These are phyloP conservation scores for Rusavskia elegans DNA, from an alignment of 495 filamentous ascomycete species.

Conservation along the genomic window DNA sequence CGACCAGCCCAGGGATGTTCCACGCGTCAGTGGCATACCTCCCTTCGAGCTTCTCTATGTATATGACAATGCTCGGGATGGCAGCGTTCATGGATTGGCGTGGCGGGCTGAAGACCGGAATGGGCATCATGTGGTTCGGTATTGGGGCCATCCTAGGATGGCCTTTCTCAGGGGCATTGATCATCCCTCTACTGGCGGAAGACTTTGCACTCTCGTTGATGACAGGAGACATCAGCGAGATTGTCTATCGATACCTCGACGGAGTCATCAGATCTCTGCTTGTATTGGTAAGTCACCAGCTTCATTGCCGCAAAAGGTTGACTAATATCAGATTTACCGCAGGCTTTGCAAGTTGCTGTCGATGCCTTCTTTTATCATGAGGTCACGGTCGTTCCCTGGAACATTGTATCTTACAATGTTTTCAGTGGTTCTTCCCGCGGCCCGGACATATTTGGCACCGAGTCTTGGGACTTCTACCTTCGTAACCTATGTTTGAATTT, in stretches of 20 bases:
- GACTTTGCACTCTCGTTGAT: slow-evolving; percentile 49
- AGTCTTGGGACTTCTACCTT: slow-evolving; percentile 94
- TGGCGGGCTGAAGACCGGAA: slow-evolving; percentile 54
- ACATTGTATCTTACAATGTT: slow-evolving; percentile 92
- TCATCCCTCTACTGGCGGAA: slow-evolving; percentile 67
- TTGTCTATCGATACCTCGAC: slow-evolving; percentile 41
- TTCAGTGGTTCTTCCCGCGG: slow-evolving; percentile 63
- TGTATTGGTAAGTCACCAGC: slow-evolving; percentile 45
- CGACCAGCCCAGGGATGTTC: slow-evolving; percentile 80
- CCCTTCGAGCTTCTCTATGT: slow-evolving; percentile 95
- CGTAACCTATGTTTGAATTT: slow-evolving; percentile 88
- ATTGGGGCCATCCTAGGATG: slow-evolving; percentile 82
- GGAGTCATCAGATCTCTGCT: slow-evolving; percentile 50
- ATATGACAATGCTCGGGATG: slow-evolving; percentile 72
- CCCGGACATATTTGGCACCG: slow-evolving; percentile 88
- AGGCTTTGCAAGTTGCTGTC: slow-evolving; percentile 44
- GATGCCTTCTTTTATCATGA: slow-evolving; percentile 75
- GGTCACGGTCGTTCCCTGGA: slow-evolving; percentile 63
- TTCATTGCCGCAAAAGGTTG: neutral
- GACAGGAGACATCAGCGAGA: slow-evolving; percentile 38
- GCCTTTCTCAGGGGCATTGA: slow-evolving; percentile 80
- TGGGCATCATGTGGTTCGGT: slow-evolving; percentile 84
- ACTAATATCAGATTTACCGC: neutral
- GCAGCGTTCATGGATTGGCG: slow-evolving; percentile 79
- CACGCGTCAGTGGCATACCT: slow-evolving; percentile 76